Percentiles rank a stretch among this genome's conserved stretches.
Conservation (phyloP, 2,329 filamentous ascomycete species). For the Ophiostoma pallidulum region DNA sequence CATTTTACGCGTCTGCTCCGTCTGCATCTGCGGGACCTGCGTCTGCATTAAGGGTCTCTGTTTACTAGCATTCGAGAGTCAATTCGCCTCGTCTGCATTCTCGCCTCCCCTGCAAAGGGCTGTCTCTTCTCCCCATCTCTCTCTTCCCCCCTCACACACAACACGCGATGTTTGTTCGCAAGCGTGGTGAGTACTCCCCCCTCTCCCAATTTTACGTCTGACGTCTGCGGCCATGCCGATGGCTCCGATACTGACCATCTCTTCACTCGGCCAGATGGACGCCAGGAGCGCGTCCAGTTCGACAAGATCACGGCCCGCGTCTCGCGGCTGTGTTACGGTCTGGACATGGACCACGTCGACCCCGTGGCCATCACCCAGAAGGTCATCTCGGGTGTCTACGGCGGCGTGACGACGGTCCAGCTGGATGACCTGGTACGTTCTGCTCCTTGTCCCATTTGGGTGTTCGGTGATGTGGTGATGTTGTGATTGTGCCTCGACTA, state of each 20-base stretch:
- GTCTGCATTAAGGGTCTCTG: not conserved
- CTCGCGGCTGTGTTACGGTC: constrained; percentile 92
- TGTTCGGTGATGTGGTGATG: too few relatives aligned
- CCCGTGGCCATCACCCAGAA: constrained; percentile 98
- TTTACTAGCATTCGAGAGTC: not conserved
- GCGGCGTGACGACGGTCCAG: constrained; percentile 92
- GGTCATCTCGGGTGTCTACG: constrained; percentile 98
- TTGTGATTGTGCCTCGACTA: constrained; percentile 1
- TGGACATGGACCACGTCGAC: constrained; percentile 91
- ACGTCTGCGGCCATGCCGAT: not conserved
- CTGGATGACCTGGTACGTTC: constrained; percentile 82
- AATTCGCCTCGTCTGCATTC: not conserved
- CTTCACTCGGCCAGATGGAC: constrained; percentile 63
- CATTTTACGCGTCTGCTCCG: not conserved
- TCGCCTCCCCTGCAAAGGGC: constrained; percentile 11
- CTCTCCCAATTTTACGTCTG: not conserved
- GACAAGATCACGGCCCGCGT: constrained; percentile 99
- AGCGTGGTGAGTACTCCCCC: constrained; percentile 43
- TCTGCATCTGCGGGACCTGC: constrained; percentile 2
- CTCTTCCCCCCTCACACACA: constrained; percentile 5
- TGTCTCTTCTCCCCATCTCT: too few relatives aligned
- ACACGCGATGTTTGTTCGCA: constrained; percentile 50
- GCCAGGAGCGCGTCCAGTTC: constrained; percentile 99
- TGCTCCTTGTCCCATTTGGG: too few relatives aligned
- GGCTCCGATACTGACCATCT: not conserved